phyloP scores from a whole-genome alignment of 1,284 basidiomycete genomes.

The Volvariella surrecta region DNA sequence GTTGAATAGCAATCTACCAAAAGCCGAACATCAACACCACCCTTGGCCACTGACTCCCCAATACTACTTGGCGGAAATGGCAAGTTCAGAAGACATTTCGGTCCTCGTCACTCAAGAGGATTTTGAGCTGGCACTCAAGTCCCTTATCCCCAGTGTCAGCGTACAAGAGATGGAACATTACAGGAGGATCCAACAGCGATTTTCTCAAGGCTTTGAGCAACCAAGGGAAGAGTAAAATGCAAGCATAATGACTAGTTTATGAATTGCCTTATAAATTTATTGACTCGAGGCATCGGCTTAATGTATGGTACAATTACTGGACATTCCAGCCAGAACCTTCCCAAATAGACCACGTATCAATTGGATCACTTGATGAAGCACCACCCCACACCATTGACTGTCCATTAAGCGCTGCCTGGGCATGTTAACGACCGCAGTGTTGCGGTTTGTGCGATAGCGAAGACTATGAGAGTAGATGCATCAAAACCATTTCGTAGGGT shows the following conservation, averaged over 20 bases:
- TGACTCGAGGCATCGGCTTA: too few species aligned
- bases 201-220: conserved; percentile 31
- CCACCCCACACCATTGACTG: too few species aligned
- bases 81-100: conserved; percentile 62
- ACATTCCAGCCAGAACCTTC: too few species aligned
- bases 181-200: conserved; percentile 62
- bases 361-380: too few species aligned
- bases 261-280: too few species aligned
- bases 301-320: too few species aligned
- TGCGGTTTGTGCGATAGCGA: too few species aligned
- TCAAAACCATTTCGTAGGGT: conserved; percentile 43
- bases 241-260: too few species aligned
- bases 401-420: too few species aligned
- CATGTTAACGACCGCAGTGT: too few species aligned
- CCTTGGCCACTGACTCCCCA: conserved; percentile 81
- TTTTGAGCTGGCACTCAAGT: conserved; percentile 69
- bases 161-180: conserved; percentile 89
- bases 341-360: too few species aligned
- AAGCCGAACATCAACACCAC: conserved; percentile 29
- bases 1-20: conserved; percentile 31
- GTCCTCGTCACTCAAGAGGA: conserved; percentile 71
- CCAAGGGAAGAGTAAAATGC: conserved; percentile 6
- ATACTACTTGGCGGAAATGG: conserved; percentile 89
- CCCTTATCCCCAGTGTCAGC: conserved; percentile 85
- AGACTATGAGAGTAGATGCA: neutral